A percentile compares a stretch with the other conserved stretches of the same genome.
phyloP scores from a whole-genome alignment of 805 yeast species.

The Cyberlindnera petersonii region DNA sequence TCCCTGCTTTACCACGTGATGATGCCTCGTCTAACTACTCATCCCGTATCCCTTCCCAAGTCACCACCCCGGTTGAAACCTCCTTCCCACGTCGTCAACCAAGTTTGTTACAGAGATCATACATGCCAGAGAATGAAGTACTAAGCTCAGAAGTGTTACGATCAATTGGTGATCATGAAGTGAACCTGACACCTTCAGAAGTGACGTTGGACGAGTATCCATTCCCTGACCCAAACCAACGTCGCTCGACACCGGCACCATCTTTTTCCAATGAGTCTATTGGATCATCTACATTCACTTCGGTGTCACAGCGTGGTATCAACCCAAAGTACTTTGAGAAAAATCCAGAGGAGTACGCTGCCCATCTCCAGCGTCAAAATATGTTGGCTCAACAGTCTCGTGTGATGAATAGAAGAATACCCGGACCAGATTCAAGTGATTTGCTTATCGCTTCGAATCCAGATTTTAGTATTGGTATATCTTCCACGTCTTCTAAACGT shows the following conservation, averaged over 20 bases:
- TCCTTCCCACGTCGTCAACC: slow-evolving; percentile 19
- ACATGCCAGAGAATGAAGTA: slow-evolving; percentile 15
- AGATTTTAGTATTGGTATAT: slow-evolving; percentile 20
- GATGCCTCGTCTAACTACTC: slow-evolving; percentile 26
- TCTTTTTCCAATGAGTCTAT: slow-evolving; percentile 31
- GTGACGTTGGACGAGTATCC: slow-evolving; percentile 15
- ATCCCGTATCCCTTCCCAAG: slow-evolving; percentile 19
- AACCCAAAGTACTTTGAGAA: slow-evolving; percentile 50
- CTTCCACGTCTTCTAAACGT: too few relatives aligned
- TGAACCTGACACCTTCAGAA: slow-evolving; percentile 9
- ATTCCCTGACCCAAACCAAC: slow-evolving; percentile 24
- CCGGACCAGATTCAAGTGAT: slow-evolving; percentile 11
- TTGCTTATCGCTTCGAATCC: slow-evolving; percentile 24
- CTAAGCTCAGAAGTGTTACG: slow-evolving; percentile 1
- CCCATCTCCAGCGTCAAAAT: slow-evolving; percentile 11
- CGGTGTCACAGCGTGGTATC: slow-evolving; percentile 71
- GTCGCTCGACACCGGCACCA: slow-evolving; percentile 28
- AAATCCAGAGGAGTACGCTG: slow-evolving; percentile 23
- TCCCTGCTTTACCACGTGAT: too few relatives aligned
- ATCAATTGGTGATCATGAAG: slow-evolving; percentile 4
- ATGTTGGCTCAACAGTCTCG: too few relatives aligned
- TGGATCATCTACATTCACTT: slow-evolving; percentile 59
- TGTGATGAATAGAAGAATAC: too few relatives aligned
- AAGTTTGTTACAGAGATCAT: slow-evolving; percentile 11
- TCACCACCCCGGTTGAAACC: slow-evolving; percentile 15